These are phyloP conservation scores for Sugiyamaella boreocaroliniensis DNA, from an alignment of 805 yeast genomes.

Conservation along the genomic window DNA sequence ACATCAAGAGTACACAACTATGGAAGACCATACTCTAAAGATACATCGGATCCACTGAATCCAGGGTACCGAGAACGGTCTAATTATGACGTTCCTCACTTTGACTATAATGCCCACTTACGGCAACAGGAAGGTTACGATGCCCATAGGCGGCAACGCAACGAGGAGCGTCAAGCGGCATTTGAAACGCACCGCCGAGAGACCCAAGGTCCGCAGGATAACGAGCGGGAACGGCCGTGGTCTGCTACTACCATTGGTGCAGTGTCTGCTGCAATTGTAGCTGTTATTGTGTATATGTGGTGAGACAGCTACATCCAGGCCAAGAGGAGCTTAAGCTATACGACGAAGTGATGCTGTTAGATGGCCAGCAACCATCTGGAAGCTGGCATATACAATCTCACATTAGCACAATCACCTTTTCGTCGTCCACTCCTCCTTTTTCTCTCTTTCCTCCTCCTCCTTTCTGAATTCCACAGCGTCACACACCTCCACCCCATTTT, in stretches of 20 bases:
- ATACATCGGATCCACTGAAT: slow-evolving; percentile 21
- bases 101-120: slow-evolving; percentile 30
- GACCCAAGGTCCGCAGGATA: background rate
- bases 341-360: too few species aligned
- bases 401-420: too few species aligned
- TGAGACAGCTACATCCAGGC: background rate
- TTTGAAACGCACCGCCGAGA: background rate
- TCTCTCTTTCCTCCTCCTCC: too few species aligned
- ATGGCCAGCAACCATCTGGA: too few species aligned
- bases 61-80: slow-evolving; percentile 19
- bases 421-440: too few species aligned
- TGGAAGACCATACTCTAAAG: slow-evolving; percentile 1
- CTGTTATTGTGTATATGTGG: background rate
- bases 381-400: too few species aligned
- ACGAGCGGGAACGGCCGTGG: background rate
- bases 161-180: background rate
- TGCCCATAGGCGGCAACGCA: slow-evolving; percentile 19
- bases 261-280: background rate
- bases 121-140: slow-evolving; percentile 29
- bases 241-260: background rate
- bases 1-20: background rate
- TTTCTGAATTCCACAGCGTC: too few species aligned
- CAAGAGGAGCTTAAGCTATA: too few species aligned
- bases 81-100: slow-evolving; percentile 33
- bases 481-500: too few species aligned